Percentiles rank a stretch among this genome's conserved stretches.
Conservation (phyloP, 2,329 filamentous ascomycete species). For the Stemphylium lycopersici region DNA sequence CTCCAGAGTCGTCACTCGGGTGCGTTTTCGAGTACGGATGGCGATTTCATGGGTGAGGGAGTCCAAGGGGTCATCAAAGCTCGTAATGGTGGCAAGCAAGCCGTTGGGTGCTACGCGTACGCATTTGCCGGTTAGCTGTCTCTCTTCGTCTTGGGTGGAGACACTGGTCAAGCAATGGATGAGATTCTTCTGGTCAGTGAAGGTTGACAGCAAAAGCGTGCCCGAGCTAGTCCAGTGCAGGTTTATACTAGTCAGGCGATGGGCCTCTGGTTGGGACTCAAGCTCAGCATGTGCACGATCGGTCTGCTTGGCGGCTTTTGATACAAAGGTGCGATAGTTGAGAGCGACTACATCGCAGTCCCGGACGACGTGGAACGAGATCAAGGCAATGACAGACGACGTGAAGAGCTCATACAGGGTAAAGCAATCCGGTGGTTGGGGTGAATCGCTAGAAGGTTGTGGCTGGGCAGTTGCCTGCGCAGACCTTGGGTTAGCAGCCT, state of each 20-base stretch:
- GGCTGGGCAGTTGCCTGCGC: slow-evolving; percentile 25
- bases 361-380: slow-evolving; percentile 43
- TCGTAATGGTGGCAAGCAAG: slow-evolving; percentile 36
- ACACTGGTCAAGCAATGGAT: slow-evolving; percentile 32
- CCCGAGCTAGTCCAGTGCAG: slow-evolving; percentile 46
- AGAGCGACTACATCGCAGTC: slow-evolving; percentile 42
- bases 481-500: slow-evolving; percentile 23
- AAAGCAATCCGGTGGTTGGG: slow-evolving; percentile 38
- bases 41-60: slow-evolving; percentile 23
- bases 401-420: slow-evolving; percentile 48
- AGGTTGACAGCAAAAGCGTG: slow-evolving; percentile 41
- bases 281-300: slow-evolving; percentile 11
- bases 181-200: slow-evolving; percentile 28
- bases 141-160: slow-evolving; percentile 21
- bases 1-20: slow-evolving; percentile 32
- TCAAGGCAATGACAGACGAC: slow-evolving; percentile 44
- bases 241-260: slow-evolving; percentile 39
- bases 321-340: slow-evolving; percentile 47
- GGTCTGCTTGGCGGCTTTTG: slow-evolving; percentile 23
- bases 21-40: slow-evolving; percentile 34
- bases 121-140: slow-evolving; percentile 30
- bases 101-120: slow-evolving; percentile 47
- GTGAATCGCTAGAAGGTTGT: slow-evolving; percentile 18
- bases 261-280: slow-evolving; percentile 6
- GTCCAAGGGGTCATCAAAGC: slow-evolving; percentile 39